Percentiles rank a stretch among this genome's conserved stretches.
These are phyloP conservation scores for Dipteronia sinensis DNA, from an alignment of 345 rosid species.

Conservation along the genomic window DNA sequence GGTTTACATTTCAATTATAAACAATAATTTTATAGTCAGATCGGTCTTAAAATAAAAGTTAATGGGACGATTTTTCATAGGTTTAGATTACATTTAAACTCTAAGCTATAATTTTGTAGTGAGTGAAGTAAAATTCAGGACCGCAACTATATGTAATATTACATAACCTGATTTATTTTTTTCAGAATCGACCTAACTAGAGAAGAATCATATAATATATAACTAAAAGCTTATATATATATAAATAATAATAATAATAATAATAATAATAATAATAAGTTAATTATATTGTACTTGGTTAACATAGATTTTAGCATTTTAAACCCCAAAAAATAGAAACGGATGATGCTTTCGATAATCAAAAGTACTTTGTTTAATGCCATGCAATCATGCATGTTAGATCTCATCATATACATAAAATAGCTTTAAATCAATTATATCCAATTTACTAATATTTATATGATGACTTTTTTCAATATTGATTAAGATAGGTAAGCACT, in stretches of 20 bases:
- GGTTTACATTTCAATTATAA: not conserved
- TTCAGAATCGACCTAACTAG: too few species aligned
- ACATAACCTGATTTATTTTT: too few species aligned
- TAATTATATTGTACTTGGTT: not conserved
- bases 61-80: too few species aligned
- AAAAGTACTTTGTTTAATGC: not conserved
- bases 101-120: not conserved
- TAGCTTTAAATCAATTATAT: not conserved
- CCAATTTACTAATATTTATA: not conserved
- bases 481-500: constrained; percentile 3
- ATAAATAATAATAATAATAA: too few species aligned
- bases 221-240: too few species aligned
- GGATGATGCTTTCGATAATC: not conserved
- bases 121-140: too few species aligned
- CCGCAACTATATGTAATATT: too few species aligned
- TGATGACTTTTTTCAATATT: not conserved
- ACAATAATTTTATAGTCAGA: too few species aligned
- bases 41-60: too few species aligned
- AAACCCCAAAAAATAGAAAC: not conserved
- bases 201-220: too few species aligned
- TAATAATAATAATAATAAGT: too few species aligned
- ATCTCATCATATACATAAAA: not conserved
- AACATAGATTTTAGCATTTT: too few species aligned
- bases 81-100: not conserved
- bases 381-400: not conserved